Evolutionary conservation across 495 filamentous ascomycete genomes (phyloP).

Genomic region (Aspergillus conjunctus): DNA sequence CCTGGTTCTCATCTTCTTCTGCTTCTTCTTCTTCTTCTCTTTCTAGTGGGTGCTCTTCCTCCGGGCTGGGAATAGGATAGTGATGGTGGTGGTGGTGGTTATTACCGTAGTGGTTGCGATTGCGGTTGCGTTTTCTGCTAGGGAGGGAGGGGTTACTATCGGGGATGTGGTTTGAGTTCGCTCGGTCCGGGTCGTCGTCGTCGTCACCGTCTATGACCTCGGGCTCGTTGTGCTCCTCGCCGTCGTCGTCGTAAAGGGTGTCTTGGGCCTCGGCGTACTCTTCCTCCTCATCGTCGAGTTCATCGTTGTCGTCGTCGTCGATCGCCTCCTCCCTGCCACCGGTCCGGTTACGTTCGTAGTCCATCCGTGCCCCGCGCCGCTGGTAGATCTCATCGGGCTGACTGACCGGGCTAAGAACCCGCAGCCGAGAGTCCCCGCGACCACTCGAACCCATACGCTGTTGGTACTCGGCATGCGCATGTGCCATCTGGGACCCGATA

Average conservation of each 20-base stretch:
- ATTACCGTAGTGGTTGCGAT: slow-evolving; percentile 17
- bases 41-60: slow-evolving; percentile 25
- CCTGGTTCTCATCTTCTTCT: slow-evolving; percentile 8
- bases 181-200: slow-evolving; percentile 19
- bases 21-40: slow-evolving; percentile 34
- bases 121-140: slow-evolving; percentile 20
- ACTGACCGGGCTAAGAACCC: slow-evolving; percentile 77
- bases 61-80: slow-evolving; percentile 5
- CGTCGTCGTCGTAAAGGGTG: slow-evolving; percentile 41
- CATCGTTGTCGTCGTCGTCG: slow-evolving; percentile 36
- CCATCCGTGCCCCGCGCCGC: slow-evolving; percentile 33
- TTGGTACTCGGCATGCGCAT: slow-evolving; percentile 33
- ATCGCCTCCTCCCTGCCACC: slow-evolving; percentile 39
- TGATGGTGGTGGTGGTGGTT: slow-evolving; percentile 1
- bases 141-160: slow-evolving; percentile 14
- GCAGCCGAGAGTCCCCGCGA: slow-evolving; percentile 48
- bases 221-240: slow-evolving; percentile 20
- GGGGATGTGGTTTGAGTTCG: slow-evolving; percentile 21
- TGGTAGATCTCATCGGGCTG: slow-evolving; percentile 72
- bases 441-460: slow-evolving; percentile 15
- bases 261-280: slow-evolving; percentile 46
- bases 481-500: slow-evolving; percentile 36
- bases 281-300: slow-evolving; percentile 42
- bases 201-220: slow-evolving; percentile 2
- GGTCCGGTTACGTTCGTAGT: slow-evolving; percentile 32